Conservation (phyloP, 441 rosid species). For the Theobroma grandiflorum region DNA sequence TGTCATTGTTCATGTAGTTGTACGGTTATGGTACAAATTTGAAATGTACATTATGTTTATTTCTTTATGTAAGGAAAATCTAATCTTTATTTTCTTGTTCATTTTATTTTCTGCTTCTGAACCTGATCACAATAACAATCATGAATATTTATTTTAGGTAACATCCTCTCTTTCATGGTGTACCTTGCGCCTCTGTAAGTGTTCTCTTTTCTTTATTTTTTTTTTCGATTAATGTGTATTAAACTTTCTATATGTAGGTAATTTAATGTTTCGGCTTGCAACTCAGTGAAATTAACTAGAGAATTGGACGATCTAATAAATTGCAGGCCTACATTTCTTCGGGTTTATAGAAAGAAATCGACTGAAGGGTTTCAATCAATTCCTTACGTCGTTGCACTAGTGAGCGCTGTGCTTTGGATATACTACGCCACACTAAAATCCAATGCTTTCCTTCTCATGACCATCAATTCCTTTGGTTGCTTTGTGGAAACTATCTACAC, state of each 20-base stretch:
- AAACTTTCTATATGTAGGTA: neutral
- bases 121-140: neutral
- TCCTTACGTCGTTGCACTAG: conserved; percentile 55
- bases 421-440: conserved; percentile 56
- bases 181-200: conserved; percentile 74
- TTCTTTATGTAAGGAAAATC: neutral
- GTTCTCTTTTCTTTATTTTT: too few relatives aligned
- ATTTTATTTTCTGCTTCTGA: neutral
- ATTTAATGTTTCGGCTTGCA: too few relatives aligned
- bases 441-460: conserved; percentile 55
- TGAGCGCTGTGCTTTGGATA: conserved; percentile 68
- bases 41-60: too few relatives aligned
- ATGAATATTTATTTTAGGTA: conserved; percentile 43
- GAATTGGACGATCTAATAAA: neutral
- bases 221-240: neutral
- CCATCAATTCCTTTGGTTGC: conserved; percentile 61
- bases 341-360: conserved; percentile 65
- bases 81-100: neutral
- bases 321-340: conserved; percentile 60
- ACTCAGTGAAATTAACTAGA: neutral
- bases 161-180: conserved; percentile 57
- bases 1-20: too few relatives aligned
- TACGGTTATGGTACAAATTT: too few relatives aligned
- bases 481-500: conserved; percentile 61
- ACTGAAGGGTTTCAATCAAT: conserved; percentile 66